These are phyloP conservation scores for Candida qinlingensis DNA, from an alignment of 805 yeast genomes.

Conservation along the genomic window DNA sequence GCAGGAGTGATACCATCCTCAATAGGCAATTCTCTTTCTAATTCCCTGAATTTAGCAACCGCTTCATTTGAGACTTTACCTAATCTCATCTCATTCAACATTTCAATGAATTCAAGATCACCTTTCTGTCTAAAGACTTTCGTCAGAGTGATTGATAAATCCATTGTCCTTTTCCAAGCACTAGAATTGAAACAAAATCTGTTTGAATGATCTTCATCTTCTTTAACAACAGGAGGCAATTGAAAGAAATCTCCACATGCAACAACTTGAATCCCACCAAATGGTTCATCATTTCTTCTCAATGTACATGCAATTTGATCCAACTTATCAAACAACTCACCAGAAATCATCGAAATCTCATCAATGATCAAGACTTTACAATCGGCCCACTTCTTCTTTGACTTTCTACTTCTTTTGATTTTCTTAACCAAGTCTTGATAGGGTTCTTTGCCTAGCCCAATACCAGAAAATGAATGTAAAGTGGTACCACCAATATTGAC, in stretches of 20 bases:
- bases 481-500: constrained; percentile 79
- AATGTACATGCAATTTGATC: constrained; percentile 53
- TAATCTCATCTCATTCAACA: constrained; percentile 70
- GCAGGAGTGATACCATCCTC: constrained; percentile 64
- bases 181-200: constrained; percentile 61
- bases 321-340: constrained; percentile 56
- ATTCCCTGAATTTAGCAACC: constrained; percentile 40
- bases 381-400: constrained; percentile 48
- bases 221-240: constrained; percentile 62
- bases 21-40: constrained; percentile 46
- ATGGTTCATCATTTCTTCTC: constrained; percentile 45
- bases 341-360: constrained; percentile 80
- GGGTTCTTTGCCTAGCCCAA: constrained; percentile 63
- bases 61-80: constrained; percentile 52
- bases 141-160: constrained; percentile 50
- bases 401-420: constrained; percentile 46
- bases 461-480: constrained; percentile 70
- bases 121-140: constrained; percentile 76
- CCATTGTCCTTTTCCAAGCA: constrained; percentile 57
- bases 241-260: constrained; percentile 82
- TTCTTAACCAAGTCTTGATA: constrained; percentile 42
- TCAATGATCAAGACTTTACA: constrained; percentile 63
- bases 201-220: constrained; percentile 26
- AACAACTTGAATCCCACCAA: constrained; percentile 77
- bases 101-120: constrained; percentile 60